phyloP scores from a whole-genome alignment of 345 rosid genomes.

The Eucalyptus polybractea region DNA sequence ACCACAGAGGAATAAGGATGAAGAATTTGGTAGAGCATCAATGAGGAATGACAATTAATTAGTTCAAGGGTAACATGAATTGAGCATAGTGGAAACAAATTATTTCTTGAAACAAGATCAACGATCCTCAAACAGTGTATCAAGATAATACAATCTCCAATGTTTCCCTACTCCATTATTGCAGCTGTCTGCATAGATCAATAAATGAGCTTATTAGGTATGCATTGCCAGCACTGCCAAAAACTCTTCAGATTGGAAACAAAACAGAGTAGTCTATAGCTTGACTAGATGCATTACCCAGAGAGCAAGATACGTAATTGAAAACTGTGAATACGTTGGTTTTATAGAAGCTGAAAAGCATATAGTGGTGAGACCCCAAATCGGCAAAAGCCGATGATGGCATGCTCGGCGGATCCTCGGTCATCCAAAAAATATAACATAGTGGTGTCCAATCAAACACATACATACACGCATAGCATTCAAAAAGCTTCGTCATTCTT shows the following conservation, averaged over 20 bases:
- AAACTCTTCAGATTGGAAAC: background rate
- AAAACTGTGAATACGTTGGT: background rate
- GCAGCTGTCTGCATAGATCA: background rate
- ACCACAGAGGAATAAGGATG: background rate
- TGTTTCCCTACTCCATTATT: background rate
- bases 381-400: no score
- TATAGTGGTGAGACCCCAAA: no score
- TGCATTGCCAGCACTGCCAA: background rate
- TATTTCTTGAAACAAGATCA: background rate
- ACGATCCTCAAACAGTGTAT: background rate
- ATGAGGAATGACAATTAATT: background rate
- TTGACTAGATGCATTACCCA: background rate
- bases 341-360: background rate
- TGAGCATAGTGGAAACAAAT: background rate
- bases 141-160: background rate
- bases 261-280: no score
- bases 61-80: background rate
- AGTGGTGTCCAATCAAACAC: background rate
- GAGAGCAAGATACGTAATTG: background rate
- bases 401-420: no score
- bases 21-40: background rate
- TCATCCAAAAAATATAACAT: no score
- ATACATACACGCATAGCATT: background rate
- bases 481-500: background rate
- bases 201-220: background rate